Conservation (phyloP, 441 rosid species). For the Hura crepitans region DNA sequence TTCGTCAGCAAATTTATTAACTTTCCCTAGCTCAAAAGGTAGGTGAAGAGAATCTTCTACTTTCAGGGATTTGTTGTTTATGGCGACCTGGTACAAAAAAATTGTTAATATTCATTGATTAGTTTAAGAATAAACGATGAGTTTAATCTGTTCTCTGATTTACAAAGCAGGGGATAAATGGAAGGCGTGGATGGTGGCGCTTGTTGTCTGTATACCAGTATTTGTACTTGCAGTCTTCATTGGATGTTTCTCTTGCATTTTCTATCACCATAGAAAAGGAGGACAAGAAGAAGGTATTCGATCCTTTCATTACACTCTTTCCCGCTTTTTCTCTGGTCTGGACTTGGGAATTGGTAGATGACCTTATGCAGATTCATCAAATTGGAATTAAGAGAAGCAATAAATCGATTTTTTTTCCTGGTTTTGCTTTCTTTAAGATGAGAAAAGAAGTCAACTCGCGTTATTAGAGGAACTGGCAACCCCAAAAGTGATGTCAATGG, state of each 20-base stretch:
- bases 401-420: neutral
- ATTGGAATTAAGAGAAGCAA: neutral
- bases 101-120: neutral
- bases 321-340: too few relatives aligned
- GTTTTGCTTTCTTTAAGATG: constrained; percentile 16
- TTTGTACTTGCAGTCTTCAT: neutral
- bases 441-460: constrained; percentile 22
- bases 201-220: neutral
- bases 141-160: neutral
- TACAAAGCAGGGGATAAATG: constrained; percentile 14
- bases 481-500: constrained; percentile 20
- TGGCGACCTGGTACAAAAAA: neutral
- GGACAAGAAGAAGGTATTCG: constrained; percentile 13
- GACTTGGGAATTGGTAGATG: neutral
- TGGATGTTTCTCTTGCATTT: constrained; percentile 8
- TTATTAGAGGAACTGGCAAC: constrained; percentile 21
- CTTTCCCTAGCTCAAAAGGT: constrained; percentile 17
- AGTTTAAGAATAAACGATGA: neutral
- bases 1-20: constrained; percentile 11
- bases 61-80: neutral
- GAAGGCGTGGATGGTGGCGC: constrained; percentile 12
- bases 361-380: neutral
- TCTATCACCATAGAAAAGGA: neutral
- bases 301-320: neutral
- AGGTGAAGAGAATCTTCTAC: neutral